Evolutionary conservation across 2,329 filamentous ascomycete genomes (phyloP).

Genomic region (Pseudogymnoascus destructans): DNA sequence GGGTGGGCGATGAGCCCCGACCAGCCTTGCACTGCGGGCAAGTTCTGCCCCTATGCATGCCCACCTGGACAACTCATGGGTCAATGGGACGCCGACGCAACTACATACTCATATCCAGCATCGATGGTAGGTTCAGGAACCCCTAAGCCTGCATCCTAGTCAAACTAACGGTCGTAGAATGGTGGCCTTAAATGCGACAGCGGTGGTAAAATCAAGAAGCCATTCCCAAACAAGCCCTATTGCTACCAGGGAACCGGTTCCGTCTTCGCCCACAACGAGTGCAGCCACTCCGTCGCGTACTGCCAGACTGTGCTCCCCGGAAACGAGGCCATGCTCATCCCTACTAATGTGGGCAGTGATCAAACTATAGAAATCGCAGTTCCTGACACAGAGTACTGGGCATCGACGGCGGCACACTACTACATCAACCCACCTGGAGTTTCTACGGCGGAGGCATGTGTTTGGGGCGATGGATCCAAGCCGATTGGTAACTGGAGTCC

Average conservation of each 20-base stretch:
- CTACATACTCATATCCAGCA: conserved; percentile 49
- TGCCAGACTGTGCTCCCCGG: conserved; percentile 71
- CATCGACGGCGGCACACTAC: conserved; percentile 58
- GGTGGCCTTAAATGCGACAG: conserved; percentile 62
- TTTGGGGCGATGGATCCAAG: conserved; percentile 53
- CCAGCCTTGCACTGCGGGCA: conserved; percentile 51
- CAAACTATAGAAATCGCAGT: conserved; percentile 48
- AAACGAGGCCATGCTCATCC: conserved; percentile 72
- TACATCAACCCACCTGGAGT: conserved; percentile 68
- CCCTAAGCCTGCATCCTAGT: neutral
- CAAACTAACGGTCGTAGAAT: conserved; percentile 35
- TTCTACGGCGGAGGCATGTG: conserved; percentile 44
- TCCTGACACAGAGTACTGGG: conserved; percentile 59
- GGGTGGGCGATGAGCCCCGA: conserved; percentile 75
- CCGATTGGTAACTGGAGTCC: conserved; percentile 65
- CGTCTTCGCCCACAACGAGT: conserved; percentile 54
- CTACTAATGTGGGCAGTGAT: conserved; percentile 47
- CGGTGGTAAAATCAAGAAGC: conserved; percentile 52
- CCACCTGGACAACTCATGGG: conserved; percentile 62
- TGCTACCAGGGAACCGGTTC: conserved; percentile 57
- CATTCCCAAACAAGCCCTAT: conserved; percentile 53
- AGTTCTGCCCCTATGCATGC: conserved; percentile 66
- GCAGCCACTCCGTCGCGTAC: conserved; percentile 49
- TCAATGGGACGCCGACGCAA: conserved; percentile 63
- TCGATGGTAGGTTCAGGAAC: conserved; percentile 50